Percentiles rank a stretch among this genome's conserved stretches.
Evolutionary conservation across 352 stramenopile genomes (phyloP).

Genomic region (Globisporangium perplexum): DNA sequence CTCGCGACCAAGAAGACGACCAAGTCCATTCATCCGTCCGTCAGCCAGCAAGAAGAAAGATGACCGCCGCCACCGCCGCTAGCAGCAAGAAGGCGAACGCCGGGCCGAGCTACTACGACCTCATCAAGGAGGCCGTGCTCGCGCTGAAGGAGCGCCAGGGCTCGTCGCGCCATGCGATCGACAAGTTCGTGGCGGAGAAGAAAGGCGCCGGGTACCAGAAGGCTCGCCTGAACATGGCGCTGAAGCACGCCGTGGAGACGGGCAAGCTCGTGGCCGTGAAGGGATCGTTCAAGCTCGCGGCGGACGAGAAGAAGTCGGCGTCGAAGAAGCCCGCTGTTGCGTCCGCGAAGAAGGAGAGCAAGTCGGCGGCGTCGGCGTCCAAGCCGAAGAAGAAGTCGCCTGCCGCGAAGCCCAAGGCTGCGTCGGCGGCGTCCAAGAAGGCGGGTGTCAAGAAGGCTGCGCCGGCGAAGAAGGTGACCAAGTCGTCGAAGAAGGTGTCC

Average conservation of each 20-base stretch:
- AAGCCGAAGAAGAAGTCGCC: slow-evolving; percentile 58
- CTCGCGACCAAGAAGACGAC: not conserved
- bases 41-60: too few species aligned
- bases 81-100: slow-evolving; percentile 45
- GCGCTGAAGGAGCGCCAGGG: slow-evolving; percentile 89
- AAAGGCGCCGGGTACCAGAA: slow-evolving; percentile 77
- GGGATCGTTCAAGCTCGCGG: slow-evolving; percentile 92
- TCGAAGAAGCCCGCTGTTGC: slow-evolving; percentile 18
- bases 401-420: slow-evolving; percentile 44
- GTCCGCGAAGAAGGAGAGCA: slow-evolving; percentile 42
- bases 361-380: slow-evolving; percentile 20
- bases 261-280: slow-evolving; percentile 92
- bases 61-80: slow-evolving; percentile 30
- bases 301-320: slow-evolving; percentile 86
- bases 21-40: too few species aligned
- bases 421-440: slow-evolving; percentile 34
- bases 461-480: slow-evolving; percentile 42
- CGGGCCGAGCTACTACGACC: slow-evolving; percentile 84
- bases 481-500: slow-evolving; percentile 19
- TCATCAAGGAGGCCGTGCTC: slow-evolving; percentile 91
- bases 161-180: slow-evolving; percentile 91
- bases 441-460: slow-evolving; percentile 46
- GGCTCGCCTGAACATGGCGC: slow-evolving; percentile 80
- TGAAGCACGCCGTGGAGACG: slow-evolving; percentile 87
- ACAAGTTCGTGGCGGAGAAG: slow-evolving; percentile 90